phyloP scores from a whole-genome alignment of 495 filamentous ascomycete species.

The Xylaria telfairii region DNA sequence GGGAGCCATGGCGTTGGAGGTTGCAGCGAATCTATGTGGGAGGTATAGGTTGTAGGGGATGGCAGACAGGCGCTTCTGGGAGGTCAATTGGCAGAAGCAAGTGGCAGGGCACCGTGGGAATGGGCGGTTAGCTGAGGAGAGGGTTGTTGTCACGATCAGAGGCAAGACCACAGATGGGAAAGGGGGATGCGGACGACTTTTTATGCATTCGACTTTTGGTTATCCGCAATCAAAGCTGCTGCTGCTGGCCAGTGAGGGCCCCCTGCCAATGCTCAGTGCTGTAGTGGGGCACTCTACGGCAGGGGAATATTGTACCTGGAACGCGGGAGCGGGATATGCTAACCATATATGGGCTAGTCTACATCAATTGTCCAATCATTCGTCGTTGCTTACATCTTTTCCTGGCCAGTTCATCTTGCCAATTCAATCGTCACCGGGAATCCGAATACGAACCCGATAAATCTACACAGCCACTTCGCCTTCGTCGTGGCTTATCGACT shows the following conservation, averaged over 20 bases:
- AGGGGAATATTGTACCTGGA: background rate
- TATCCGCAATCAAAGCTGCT: background rate
- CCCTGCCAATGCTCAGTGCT: background rate
- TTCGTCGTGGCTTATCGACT: background rate
- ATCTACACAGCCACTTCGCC: conserved; percentile 6
- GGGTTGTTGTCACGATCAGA: conserved; percentile 9
- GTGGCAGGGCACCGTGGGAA: background rate
- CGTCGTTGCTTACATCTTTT: conserved; percentile 15
- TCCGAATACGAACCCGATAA: conserved; percentile 44
- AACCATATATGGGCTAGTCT: background rate
- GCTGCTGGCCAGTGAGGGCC: background rate
- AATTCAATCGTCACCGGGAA: background rate
- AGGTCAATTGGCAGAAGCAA: conserved; percentile 6
- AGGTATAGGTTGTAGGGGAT: conserved; percentile 2
- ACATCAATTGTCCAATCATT: conserved; percentile 7
- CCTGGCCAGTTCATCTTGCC: conserved; percentile 19
- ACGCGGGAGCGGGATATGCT: background rate
- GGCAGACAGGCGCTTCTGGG: conserved; percentile 8
- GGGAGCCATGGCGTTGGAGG: conserved; percentile 67
- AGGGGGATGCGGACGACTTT: conserved; percentile 25
- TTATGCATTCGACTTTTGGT: conserved; percentile 25
- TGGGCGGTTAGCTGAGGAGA: background rate
- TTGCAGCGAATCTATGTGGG: conserved; percentile 14
- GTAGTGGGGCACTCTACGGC: background rate
- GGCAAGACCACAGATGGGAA: background rate